These are phyloP conservation scores for Phoma sp. DNA, from an alignment of 2,329 filamentous ascomycete species.

Conservation along the genomic window DNA sequence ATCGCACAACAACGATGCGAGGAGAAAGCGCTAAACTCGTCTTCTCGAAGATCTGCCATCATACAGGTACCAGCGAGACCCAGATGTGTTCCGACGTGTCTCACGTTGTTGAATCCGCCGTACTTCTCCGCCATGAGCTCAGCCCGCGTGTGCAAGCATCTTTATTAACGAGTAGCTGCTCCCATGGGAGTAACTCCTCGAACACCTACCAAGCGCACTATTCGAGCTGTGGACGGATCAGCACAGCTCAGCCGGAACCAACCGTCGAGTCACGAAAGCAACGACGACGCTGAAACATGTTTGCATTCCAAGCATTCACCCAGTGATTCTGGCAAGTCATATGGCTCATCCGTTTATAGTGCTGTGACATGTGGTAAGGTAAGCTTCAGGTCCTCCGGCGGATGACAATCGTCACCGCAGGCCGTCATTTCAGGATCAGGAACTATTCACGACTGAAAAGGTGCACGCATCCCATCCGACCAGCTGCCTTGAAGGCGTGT, in stretches of 20 bases:
- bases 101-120: neutral
- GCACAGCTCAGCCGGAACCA: constrained; percentile 7
- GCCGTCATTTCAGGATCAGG: neutral
- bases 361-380: constrained; percentile 44
- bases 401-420: constrained; percentile 10
- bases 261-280: constrained; percentile 16
- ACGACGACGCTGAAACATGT: constrained; percentile 33
- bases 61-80: neutral
- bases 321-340: constrained; percentile 37
- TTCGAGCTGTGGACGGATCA: neutral
- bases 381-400: constrained; percentile 28
- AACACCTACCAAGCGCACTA: neutral
- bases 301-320: constrained; percentile 39
- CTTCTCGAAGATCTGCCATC: neutral
- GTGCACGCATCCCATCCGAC: neutral
- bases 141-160: neutral
- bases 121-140: neutral
- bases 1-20: neutral
- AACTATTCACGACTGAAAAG: neutral
- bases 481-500: constrained; percentile 4
- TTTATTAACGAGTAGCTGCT: neutral
- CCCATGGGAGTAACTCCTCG: neutral
- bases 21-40: neutral
- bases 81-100: neutral
- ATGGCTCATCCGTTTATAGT: constrained; percentile 28